A percentile compares a stretch with the other conserved stretches of the same genome.
Evolutionary conservation across 805 yeast species (phyloP).

Genomic region (Wickerhamiella cacticola): DNA sequence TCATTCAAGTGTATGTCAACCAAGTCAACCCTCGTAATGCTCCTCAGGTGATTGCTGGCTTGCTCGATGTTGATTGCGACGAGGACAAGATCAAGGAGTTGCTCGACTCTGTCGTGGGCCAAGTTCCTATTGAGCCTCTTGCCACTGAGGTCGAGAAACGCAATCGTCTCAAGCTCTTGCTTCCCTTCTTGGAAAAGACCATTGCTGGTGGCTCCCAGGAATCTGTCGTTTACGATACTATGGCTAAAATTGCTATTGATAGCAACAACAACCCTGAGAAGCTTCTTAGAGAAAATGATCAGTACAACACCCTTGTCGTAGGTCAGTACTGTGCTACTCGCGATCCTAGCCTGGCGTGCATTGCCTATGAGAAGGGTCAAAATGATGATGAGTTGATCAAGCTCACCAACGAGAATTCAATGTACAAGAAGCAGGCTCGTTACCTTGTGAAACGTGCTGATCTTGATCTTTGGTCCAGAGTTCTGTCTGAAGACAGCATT

Average conservation of each 20-base stretch:
- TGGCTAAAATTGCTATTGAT: constrained; percentile 96
- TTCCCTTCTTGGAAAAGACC: constrained; percentile 87
- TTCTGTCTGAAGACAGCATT: constrained; percentile 58
- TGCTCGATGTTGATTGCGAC: constrained; percentile 95
- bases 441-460: constrained; percentile 86
- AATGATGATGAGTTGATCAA: constrained; percentile 81
- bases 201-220: constrained; percentile 73
- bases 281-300: constrained; percentile 80
- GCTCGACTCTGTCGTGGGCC: constrained; percentile 77
- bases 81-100: constrained; percentile 73
- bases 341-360: constrained; percentile 95
- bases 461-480: constrained; percentile 65
- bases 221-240: constrained; percentile 82
- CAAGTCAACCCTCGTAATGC: constrained; percentile 93
- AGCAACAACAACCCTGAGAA: constrained; percentile 96
- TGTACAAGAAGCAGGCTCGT: constrained; percentile 99
- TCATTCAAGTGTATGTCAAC: constrained; percentile 95
- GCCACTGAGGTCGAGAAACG: constrained; percentile 94
- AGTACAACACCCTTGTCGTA: constrained; percentile 85
- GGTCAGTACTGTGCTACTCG: constrained; percentile 99
- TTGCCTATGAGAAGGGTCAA: constrained; percentile 90
- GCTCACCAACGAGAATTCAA: constrained; percentile 91
- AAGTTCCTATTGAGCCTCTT: constrained; percentile 81
- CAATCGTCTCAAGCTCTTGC: constrained; percentile 77
- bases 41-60: constrained; percentile 92